Base-by-base conservation (phyloP, 164 flowering plant species). In the grape (Vitis vinifera) region DNA sequence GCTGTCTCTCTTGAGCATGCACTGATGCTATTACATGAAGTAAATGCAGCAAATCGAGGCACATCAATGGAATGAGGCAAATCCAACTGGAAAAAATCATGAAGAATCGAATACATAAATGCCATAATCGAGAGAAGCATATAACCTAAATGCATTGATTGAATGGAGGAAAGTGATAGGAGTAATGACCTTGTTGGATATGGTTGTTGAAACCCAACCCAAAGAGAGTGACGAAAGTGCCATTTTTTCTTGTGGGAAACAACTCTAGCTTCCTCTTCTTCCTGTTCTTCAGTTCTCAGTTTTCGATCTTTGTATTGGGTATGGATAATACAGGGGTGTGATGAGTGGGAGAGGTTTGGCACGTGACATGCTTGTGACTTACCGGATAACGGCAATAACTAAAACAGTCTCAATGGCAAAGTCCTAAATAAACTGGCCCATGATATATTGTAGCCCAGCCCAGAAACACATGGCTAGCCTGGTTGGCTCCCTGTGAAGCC, bases 181-280 rank as follows among this genome's bases (percentile, higher is more conserved):
- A 3, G 10, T 27, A 60, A 30, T 37, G 62, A 83, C 89, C 84
- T 74, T 78, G 55, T 77, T 69, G 53, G 76, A 67, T 10, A 73
- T 59, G 47, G 71, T 71, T 4, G 83, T 16, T 30, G 89, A 76
- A 51, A 71, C 76, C 79, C 76, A 82, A 48, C 64, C 75, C 51
- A 82, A 29, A 19, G 84, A 72, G 66, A 81, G 70, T 12, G 83
- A 80, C 60, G 83, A 77, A 31, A 76, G 75, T 44, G 85, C 86
- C 88, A 85, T 86, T 29, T 16, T 29, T 76, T 49, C 52, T 16
- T 5, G 19, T 17, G 27, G 57, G 66, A 51, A 70, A 64, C 47
- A 72, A 10, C 23, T 37, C 10, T 4, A 7, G 51, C 59, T 70
- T 55, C 66, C 37, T 51, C 37, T 62, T 56, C 44, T 6, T 37